Evolutionary conservation across 2,329 filamentous ascomycete genomes (phyloP), one percentile per base, ranked within the genome.

Genomic region (Ilyonectria destructans): DNA sequence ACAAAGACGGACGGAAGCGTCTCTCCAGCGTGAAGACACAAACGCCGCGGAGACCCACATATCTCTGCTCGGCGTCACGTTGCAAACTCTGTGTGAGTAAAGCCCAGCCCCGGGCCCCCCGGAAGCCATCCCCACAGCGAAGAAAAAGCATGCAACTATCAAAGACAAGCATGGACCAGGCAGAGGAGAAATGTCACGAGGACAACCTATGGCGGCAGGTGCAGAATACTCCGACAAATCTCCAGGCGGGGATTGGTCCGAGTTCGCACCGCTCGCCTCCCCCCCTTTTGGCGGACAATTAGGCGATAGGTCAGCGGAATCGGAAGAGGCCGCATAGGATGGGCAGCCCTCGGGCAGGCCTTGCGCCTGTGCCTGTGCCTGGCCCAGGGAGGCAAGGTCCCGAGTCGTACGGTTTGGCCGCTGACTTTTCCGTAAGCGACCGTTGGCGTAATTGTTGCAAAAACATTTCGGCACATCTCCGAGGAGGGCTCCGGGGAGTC

Each of bases 181-280:
- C 43, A 51, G 54, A 45, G 43, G 49, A 17, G 49, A 49, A 3
- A 35, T 37, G 62, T 45, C 43, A n/a, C 35, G 55, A 62, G 26
- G 31, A 17, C 52, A 67, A 74, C 73, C 70, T 69, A 75, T 75
- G 45, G 60, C 60, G 33, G 31, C 59, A 67, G 57, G 37, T 64
- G 66, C 26, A 68, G 57, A 56, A 69, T 66, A 65, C 62, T 56
- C 61, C 46, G 68, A 60, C 65, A 65, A 76, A 76, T 71, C 63
- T 65, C 54, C 69, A 43, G 51, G 58, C 62, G 65, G 68, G 70
- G 71, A 76, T 76, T 76, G 74, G 74, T 74, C 73, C 74, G 74
- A 74, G 58, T 68, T 75, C 69, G 74, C 71, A 65, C 31, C 21
- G 23, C 54, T 12, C 21, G 62, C 29, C 49, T 58, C 67, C 71